Conservation (phyloP, 129 eudicot genomes). For the Apium graveolens region DNA sequence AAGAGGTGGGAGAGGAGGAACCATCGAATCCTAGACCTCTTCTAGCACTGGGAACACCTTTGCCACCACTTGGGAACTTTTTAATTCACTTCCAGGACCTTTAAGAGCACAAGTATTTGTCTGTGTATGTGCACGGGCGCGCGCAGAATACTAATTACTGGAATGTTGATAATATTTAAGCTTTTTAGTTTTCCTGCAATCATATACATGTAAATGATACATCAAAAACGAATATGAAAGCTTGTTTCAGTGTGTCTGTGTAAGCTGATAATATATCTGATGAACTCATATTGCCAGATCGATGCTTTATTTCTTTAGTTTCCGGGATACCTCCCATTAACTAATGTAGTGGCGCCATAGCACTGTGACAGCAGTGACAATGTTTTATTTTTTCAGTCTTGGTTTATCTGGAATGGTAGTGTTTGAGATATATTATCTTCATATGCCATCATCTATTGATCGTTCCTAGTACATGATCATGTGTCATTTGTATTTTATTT, state of each 20-base stretch:
- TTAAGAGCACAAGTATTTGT: not conserved
- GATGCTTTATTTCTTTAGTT: not conserved
- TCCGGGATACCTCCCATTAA: not conserved
- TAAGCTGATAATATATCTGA: too few relatives aligned
- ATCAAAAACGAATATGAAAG: not conserved
- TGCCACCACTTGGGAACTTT: too few relatives aligned
- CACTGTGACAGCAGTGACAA: not conserved
- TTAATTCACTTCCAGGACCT: too few relatives aligned
- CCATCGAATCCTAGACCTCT: too few relatives aligned
- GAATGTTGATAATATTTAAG: not conserved
- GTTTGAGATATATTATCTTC: not conserved
- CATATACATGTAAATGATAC: not conserved
- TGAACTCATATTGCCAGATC: not conserved
- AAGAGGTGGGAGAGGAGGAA: too few relatives aligned
- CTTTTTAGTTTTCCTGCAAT: not conserved
- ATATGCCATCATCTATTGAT: not conserved
- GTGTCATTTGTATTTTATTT: not conserved
- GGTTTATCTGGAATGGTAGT: not conserved
- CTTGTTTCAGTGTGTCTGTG: too few relatives aligned
- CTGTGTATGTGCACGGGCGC: too few relatives aligned
- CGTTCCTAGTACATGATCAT: not conserved
- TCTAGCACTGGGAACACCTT: too few relatives aligned
- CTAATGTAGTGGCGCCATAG: not conserved
- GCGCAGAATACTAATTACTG: not conserved
- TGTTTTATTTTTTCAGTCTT: not conserved